A percentile compares a stretch with the other conserved stretches of the same genome.
Conservation (phyloP, 805 yeast species). For the Ogataea zsoltii region DNA sequence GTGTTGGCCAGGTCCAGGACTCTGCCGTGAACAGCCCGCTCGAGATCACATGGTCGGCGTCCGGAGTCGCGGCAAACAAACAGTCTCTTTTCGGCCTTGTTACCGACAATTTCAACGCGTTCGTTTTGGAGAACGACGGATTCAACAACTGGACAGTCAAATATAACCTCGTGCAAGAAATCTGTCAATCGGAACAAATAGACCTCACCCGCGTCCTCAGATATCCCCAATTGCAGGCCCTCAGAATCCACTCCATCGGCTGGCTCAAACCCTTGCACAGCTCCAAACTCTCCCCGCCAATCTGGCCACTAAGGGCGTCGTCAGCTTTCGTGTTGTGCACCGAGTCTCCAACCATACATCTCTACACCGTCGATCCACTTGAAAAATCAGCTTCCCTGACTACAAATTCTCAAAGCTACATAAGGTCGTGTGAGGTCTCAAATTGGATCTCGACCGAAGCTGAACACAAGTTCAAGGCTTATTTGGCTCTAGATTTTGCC, state of each 20-base stretch:
- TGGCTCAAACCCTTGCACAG: conserved; percentile 16
- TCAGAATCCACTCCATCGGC: conserved; percentile 28
- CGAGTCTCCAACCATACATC: conserved; percentile 16
- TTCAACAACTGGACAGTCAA: conserved; percentile 20
- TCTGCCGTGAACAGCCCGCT: conserved; percentile 11
- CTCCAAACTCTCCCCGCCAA: conserved; percentile 1
- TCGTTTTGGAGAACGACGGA: conserved; percentile 18
- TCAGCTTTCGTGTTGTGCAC: conserved; percentile 18
- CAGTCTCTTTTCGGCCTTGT: conserved; percentile 19
- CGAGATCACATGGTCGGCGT: conserved; percentile 25
- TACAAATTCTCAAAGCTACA: conserved; percentile 3
- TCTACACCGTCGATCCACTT: conserved; percentile 13
- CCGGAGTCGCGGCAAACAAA: conserved; percentile 16
- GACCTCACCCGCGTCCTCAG: conserved; percentile 15
- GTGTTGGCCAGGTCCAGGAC: conserved; percentile 22
- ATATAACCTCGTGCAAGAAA: conserved; percentile 13
- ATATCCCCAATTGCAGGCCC: conserved; percentile 12
- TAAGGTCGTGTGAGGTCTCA: conserved; percentile 16
- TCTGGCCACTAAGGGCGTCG: conserved; percentile 16
- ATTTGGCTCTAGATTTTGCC: conserved; percentile 11
- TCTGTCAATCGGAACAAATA: conserved; percentile 17
- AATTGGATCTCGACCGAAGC: conserved; percentile 12
- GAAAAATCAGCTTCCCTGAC: conserved; percentile 9
- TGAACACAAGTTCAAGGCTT: conserved; percentile 1
- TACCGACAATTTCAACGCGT: conserved; percentile 21